Conservation (phyloP, 805 yeast species). For the Hanseniaspora opuntiae region DNA sequence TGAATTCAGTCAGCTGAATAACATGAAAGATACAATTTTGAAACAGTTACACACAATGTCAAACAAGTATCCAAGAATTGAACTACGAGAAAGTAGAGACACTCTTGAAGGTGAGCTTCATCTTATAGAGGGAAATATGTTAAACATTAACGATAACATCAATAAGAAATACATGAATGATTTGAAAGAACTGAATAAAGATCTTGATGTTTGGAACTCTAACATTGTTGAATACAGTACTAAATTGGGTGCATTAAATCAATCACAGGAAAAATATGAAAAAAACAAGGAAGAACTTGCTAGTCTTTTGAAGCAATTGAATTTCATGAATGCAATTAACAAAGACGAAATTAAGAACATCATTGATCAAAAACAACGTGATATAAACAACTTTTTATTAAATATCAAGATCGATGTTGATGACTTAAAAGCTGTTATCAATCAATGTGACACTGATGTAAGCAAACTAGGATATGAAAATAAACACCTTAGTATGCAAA, state of each 20-base stretch:
- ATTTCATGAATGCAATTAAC: conserved; percentile 4
- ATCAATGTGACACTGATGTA: conserved; percentile 32
- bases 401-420: background rate
- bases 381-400: background rate
- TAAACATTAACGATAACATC: background rate
- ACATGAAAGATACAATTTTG: conserved; percentile 31
- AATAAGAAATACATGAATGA: background rate
- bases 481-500: conserved; percentile 30
- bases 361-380: conserved; percentile 31
- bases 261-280: conserved; percentile 19
- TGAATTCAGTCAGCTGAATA: conserved; percentile 43
- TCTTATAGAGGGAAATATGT: background rate
- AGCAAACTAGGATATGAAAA: conserved; percentile 28
- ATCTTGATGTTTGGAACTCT: conserved; percentile 12
- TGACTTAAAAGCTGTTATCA: background rate
- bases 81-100: conserved; percentile 13
- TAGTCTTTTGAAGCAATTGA: background rate
- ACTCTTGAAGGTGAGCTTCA: conserved; percentile 20
- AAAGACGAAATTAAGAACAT: conserved; percentile 43
- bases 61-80: background rate
- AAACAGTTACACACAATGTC: conserved; percentile 21
- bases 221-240: conserved; percentile 23
- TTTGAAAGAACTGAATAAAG: conserved; percentile 14
- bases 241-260: conserved; percentile 33
- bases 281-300: conserved; percentile 13